Conservation (phyloP, 345 rosid genomes). For the Brassica juncea region DNA sequence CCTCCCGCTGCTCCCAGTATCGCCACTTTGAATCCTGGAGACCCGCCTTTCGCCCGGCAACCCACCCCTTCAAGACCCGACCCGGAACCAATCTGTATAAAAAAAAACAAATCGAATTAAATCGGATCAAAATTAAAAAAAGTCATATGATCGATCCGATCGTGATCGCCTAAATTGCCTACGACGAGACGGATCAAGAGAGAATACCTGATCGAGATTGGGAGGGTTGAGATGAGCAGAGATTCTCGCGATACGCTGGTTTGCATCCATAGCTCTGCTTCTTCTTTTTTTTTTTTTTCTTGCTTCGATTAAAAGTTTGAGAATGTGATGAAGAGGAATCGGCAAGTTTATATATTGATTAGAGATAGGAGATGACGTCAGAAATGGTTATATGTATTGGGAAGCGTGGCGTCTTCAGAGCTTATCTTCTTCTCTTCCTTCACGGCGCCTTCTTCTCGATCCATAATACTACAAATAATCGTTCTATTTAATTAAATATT, state of each 20-base stretch:
- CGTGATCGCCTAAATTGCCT: background rate
- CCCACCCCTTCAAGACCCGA: conserved; percentile 48
- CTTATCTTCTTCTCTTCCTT: conserved; percentile 29
- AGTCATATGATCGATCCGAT: background rate
- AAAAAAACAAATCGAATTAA: background rate
- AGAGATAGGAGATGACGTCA: conserved; percentile 1
- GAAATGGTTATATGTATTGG: conserved; percentile 28
- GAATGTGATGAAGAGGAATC: background rate
- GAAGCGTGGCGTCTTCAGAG: conserved; percentile 19
- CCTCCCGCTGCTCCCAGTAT: conserved; percentile 97
- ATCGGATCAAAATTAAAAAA: background rate
- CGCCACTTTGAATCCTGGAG: conserved; percentile 87
- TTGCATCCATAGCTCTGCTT: conserved; percentile 42
- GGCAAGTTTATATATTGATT: background rate
- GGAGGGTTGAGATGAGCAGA: conserved; percentile 79
- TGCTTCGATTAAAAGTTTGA: conserved; percentile 28
- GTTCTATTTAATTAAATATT: background rate
- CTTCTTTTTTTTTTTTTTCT: background rate
- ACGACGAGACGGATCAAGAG: conserved; percentile 20
- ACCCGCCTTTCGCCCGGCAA: conserved; percentile 91
- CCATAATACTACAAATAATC: background rate
- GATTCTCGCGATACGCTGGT: conserved; percentile 74
- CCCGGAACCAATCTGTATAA: conserved; percentile 46
- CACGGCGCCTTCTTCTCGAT: background rate
- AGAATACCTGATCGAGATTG: conserved; percentile 37